These are phyloP conservation scores for Linnemannia elongata DNA, from an alignment of 192 early-diverging fungal genomes.

Conservation along the genomic window DNA sequence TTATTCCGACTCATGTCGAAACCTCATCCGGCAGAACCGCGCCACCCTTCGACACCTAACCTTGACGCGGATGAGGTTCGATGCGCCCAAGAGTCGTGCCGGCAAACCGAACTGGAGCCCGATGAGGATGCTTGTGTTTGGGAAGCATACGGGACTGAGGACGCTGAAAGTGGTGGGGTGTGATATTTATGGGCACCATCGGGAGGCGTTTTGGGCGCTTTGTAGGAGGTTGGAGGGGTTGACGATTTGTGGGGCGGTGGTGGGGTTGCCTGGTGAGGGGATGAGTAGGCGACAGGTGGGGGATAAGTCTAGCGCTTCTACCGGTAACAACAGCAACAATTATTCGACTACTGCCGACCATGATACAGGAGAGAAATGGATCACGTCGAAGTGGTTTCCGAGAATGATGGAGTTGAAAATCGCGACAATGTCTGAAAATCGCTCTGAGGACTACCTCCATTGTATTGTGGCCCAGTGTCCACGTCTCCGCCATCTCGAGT, in stretches of 20 bases:
- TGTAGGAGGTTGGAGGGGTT: not conserved
- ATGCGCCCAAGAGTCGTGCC: not conserved
- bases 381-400: not conserved
- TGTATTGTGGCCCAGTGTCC: not conserved
- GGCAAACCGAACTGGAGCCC: not conserved
- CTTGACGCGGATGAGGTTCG: not conserved
- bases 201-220: not conserved
- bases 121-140: not conserved
- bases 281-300: too few relatives aligned
- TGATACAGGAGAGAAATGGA: not conserved
- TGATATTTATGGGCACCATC: not conserved
- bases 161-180: not conserved
- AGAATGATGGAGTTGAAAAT: not conserved
- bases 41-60: not conserved
- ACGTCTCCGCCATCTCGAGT: not conserved
- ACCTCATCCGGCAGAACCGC: not conserved
- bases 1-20: not conserved
- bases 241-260: not conserved
- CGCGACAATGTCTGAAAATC: not conserved
- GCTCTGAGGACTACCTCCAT: not conserved
- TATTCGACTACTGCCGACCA: too few relatives aligned
- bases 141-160: not conserved
- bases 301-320: not conserved
- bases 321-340: not conserved
- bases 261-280: not conserved